Evolutionary conservation across 2,329 filamentous ascomycete species (phyloP).

Genomic region (Aspergillus amoenus): DNA sequence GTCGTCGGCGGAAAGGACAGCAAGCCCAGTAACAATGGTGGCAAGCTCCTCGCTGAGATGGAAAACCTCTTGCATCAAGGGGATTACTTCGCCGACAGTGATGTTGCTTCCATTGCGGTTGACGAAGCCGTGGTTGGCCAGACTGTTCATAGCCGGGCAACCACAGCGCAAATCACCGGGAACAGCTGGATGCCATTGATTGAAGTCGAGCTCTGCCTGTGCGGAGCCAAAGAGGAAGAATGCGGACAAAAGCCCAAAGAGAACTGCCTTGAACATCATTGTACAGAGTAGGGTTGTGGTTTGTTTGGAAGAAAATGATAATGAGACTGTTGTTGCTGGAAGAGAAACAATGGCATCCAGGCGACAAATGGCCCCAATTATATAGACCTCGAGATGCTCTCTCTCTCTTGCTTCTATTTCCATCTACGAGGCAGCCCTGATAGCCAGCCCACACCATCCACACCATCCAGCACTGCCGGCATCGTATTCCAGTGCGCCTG

Average conservation of each 20-base stretch:
- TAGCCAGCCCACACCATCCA: neutral
- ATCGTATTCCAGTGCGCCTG: neutral
- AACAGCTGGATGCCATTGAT: neutral
- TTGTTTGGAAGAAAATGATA: neutral
- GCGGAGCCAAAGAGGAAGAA: neutral
- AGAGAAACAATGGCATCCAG: neutral
- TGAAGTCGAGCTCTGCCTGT: neutral
- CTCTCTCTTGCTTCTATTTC: neutral
- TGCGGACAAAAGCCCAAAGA: neutral
- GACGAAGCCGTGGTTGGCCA: slow-evolving; percentile 4
- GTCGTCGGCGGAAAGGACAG: neutral
- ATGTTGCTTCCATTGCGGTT: slow-evolving; percentile 7
- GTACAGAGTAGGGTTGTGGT: neutral
- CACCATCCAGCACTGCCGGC: neutral
- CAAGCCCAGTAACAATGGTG: neutral
- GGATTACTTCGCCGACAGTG: neutral
- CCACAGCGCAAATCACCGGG: neutral
- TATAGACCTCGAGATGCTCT: neutral
- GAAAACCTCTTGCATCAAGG: neutral
- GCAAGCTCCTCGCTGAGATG: slow-evolving; percentile 5
- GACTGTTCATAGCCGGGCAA: slow-evolving; percentile 4
- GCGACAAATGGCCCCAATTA: neutral
- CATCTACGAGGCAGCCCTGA: neutral
- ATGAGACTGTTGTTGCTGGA: neutral
- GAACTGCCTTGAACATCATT: neutral